A percentile compares a stretch with the other conserved stretches of the same genome.
Conservation (phyloP, 352 stramenopile genomes). For the Albugo laibachii region DNA sequence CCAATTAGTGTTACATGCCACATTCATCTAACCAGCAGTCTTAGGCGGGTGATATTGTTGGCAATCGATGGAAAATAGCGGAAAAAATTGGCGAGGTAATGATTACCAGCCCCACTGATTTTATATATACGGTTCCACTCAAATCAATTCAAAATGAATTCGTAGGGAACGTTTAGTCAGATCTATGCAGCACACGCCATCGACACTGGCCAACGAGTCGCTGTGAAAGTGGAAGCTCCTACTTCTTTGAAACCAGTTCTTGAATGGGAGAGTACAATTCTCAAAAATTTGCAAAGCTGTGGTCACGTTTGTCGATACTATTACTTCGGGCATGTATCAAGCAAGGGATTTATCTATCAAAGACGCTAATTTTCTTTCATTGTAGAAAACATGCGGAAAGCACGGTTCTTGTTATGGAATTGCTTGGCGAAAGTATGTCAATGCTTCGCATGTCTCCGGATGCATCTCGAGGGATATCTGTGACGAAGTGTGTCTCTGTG, state of each 20-base stretch:
- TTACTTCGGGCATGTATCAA: conserved; percentile 30
- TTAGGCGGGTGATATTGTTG: conserved; percentile 64
- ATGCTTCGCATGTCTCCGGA: conserved; percentile 67
- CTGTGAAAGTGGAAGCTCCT: conserved; percentile 70
- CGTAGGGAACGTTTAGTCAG: conserved; percentile 70
- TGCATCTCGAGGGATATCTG: conserved; percentile 52
- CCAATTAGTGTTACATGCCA: not conserved
- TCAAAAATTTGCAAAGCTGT: conserved; percentile 70
- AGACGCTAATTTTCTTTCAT: too few species aligned
- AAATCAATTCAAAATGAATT: conserved; percentile 1
- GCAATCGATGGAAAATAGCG: conserved; percentile 62
- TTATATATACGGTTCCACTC: not conserved
- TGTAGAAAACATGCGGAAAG: conserved; percentile 57
- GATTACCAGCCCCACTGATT: not conserved
- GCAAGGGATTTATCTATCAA: too few species aligned
- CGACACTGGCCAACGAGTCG: conserved; percentile 49
- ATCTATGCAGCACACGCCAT: conserved; percentile 75
- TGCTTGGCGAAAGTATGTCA: conserved; percentile 76
- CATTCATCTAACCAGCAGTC: not conserved
- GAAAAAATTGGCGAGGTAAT: conserved; percentile 76
- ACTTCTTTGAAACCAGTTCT: conserved; percentile 75
- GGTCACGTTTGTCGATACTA: conserved; percentile 69
- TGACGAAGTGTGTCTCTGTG: conserved; percentile 46
- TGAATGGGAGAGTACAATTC: conserved; percentile 77
- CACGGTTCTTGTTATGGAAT: conserved; percentile 76